Evolutionary conservation across 345 rosid genomes (phyloP).

Genomic region (Euphorbia pulcherrima): DNA sequence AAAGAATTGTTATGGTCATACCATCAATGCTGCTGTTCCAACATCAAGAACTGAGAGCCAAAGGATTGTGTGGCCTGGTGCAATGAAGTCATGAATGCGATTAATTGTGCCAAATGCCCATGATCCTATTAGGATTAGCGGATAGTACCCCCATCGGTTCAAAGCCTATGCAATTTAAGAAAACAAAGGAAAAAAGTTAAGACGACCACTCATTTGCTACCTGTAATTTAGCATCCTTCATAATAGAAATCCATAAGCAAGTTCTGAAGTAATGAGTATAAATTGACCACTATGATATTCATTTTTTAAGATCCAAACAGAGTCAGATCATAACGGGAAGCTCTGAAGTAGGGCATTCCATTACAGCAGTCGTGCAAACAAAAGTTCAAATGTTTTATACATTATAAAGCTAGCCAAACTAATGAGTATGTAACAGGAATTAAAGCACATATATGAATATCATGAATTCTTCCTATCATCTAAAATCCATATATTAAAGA

Average conservation of each 20-base stretch:
- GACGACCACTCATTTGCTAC: background rate
- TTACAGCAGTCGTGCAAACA: background rate
- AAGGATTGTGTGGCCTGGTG: conserved; percentile 74
- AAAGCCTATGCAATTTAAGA: conserved; percentile 48
- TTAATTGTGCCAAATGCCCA: conserved; percentile 94
- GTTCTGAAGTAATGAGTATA: no score
- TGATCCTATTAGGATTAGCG: conserved; percentile 86
- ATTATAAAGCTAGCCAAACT: no score
- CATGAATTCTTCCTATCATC: background rate
- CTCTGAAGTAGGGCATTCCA: background rate
- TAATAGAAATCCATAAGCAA: background rate
- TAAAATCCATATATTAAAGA: background rate
- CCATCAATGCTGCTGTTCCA: conserved; percentile 93
- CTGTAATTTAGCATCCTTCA: background rate
- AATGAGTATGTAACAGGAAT: background rate
- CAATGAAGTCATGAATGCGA: conserved; percentile 71
- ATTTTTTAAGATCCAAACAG: background rate
- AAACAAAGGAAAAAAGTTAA: conserved; percentile 11
- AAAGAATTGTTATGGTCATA: conserved; percentile 22
- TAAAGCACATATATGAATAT: background rate
- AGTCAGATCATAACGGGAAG: background rate
- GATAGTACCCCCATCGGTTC: conserved; percentile 96
- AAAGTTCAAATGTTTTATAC: no score
- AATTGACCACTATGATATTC: background rate
- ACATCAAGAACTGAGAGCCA: conserved; percentile 93